A percentile compares a stretch with the other conserved stretches of the same genome.
These are phyloP conservation scores for Aspergillus homomorphus DNA, from an alignment of 495 filamentous ascomycete genomes.

Conservation along the genomic window DNA sequence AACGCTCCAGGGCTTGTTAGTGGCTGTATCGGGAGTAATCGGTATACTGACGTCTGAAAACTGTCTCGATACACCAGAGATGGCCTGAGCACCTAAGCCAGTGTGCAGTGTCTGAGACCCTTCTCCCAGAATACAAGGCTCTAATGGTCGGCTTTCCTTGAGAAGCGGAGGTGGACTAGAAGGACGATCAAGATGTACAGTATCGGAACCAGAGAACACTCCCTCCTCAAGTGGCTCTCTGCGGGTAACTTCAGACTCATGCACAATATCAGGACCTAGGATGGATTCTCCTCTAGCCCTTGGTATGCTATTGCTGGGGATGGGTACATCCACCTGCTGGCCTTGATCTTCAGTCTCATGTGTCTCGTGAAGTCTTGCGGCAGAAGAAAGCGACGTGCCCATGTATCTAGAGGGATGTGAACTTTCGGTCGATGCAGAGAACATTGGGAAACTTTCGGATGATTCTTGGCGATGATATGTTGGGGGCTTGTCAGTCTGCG, in stretches of 20 bases:
- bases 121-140: conserved; percentile 13
- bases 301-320: conserved; percentile 10
- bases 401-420: conserved; percentile 47
- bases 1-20: conserved; percentile 48
- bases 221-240: conserved; percentile 27
- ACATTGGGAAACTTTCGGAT: conserved; percentile 77
- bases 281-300: conserved; percentile 23
- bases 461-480: conserved; percentile 65
- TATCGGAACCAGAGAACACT: conserved; percentile 17
- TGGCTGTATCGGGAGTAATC: conserved; percentile 28
- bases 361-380: conserved; percentile 19
- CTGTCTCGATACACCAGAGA: conserved; percentile 21
- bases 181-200: conserved; percentile 40
- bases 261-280: conserved; percentile 16
- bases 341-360: conserved; percentile 10
- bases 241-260: conserved; percentile 23
- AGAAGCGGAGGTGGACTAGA: conserved; percentile 40
- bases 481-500: conserved; percentile 32
- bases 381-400: conserved; percentile 42
- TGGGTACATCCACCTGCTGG: conserved; percentile 12
- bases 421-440: conserved; percentile 71
- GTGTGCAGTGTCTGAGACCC: not conserved
- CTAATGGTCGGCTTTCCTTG: conserved; percentile 36
- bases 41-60: conserved; percentile 31
- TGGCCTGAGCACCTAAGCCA: conserved; percentile 8